Evolutionary conservation across 352 stramenopile genomes (phyloP).

Genomic region (Pythium aquatile): DNA sequence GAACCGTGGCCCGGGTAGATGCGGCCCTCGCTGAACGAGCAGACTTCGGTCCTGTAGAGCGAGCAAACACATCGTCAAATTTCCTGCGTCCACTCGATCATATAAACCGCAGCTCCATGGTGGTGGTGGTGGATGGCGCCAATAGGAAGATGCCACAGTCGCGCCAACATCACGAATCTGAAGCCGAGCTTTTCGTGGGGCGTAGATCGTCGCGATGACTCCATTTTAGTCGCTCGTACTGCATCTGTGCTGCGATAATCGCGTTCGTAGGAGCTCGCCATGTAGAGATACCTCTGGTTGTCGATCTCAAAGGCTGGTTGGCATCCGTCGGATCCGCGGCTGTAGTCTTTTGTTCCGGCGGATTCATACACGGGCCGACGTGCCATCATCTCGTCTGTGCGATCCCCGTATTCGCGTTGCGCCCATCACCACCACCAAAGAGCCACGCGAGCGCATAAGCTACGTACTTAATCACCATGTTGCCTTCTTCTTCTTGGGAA

Average conservation of each 20-base stretch:
- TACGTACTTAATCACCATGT: slow-evolving; percentile 92
- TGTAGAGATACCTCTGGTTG: background rate
- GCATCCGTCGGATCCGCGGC: background rate
- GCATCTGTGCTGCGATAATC: background rate
- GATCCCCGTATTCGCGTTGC: background rate
- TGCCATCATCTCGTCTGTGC: slow-evolving; percentile 4
- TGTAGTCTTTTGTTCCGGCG: too few relatives aligned
- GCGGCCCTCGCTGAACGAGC: slow-evolving; percentile 87
- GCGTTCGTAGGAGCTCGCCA: background rate
- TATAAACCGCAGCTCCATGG: background rate
- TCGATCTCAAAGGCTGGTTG: background rate
- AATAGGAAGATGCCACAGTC: too few relatives aligned
- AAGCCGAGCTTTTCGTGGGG: background rate
- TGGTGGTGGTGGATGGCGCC: background rate
- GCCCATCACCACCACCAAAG: background rate
- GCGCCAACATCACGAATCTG: background rate
- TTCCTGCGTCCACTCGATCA: background rate
- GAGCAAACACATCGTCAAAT: slow-evolving; percentile 14
- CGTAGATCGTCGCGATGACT: background rate
- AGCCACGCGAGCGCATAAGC: background rate
- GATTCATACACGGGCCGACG: background rate
- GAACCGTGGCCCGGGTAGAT: slow-evolving; percentile 99
- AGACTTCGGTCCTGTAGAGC: slow-evolving; percentile 81
- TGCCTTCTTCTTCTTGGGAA: slow-evolving; percentile 86
- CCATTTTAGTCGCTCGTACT: background rate